Evolutionary conservation across 2,329 filamentous ascomycete genomes (phyloP), one percentile per base, ranked within the genome.

Genomic region (Xylaria sp.): DNA sequence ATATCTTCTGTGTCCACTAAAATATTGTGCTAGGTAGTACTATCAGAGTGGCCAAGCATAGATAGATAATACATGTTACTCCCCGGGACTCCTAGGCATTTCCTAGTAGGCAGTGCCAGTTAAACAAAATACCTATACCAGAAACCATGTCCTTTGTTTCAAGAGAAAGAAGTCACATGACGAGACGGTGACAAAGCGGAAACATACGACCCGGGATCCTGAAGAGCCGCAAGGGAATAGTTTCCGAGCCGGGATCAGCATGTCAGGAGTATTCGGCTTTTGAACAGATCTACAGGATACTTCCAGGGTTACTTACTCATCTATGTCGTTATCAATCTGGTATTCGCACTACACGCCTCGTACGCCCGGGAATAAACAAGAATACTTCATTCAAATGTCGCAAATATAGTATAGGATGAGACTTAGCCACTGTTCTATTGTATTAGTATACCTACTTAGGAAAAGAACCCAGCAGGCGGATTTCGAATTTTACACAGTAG

Each of bases 161-260:
- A 31, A n/a, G 2, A 50, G 27, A 50, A 33, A 17, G 47, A n/a
- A 15, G 27, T 50, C 47, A 50, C 47, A 50, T 50, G 47, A 50
- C 47, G 47, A 50, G 47, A 31, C 20, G 2, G 47, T 50, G 47
- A 17, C 45, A 31, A n/a, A 17, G 27, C 15, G 7, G 17, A 22
- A 20, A 51, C 15, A 20, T 10, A 51, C 17, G 17, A 31, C 15
- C 49, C 49, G 15, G 17, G 27, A n/a, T 17, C 27, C 27, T 33
- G 25, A 29, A 51, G 49, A 51, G 49, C 49, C 49, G 27, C 49
- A 51, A 31, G 15, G 17, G 5, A 31, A 7, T 7, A 51, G 27
- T 51, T 31, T 33, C 29, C 7, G 49, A 33, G 49, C 49, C 11
- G 27, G 27, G 49, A 51, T 51, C 49, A 31, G 49, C 49, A 31